Evolutionary conservation across 805 yeast species (phyloP).

Genomic region (Candida palmyrensis): DNA sequence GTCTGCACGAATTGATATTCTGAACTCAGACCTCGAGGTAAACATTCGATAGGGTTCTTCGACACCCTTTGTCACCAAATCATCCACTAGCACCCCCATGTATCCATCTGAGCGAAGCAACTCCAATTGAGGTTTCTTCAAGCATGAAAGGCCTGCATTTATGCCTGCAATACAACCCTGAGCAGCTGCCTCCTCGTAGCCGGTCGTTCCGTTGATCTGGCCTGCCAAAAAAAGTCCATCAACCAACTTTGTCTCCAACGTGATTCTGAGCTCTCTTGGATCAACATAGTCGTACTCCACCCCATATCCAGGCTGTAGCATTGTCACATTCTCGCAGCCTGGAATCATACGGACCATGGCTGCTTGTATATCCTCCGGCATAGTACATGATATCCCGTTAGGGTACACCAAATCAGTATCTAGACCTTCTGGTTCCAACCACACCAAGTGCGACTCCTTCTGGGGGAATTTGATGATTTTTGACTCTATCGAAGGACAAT

Average conservation of each 20-base stretch:
- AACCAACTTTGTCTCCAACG: constrained; percentile 77
- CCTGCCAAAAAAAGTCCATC: constrained; percentile 87
- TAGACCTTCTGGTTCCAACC: constrained; percentile 97
- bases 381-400: constrained; percentile 91
- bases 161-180: constrained; percentile 96
- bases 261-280: constrained; percentile 76
- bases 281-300: constrained; percentile 96
- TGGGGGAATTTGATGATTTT: constrained; percentile 78
- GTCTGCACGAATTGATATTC: constrained; percentile 86
- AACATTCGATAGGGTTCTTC: constrained; percentile 98
- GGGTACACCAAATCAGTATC: constrained; percentile 88
- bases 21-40: constrained; percentile 90
- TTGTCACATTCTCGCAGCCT: constrained; percentile 83
- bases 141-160: constrained; percentile 71
- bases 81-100: constrained; percentile 90
- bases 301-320: constrained; percentile 97
- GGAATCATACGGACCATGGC: constrained; percentile 71
- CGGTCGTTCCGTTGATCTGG: constrained; percentile 97
- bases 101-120: constrained; percentile 80
- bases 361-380: constrained; percentile 91
- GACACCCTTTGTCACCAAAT: constrained; percentile 90
- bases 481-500: constrained; percentile 95
- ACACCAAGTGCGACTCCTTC: constrained; percentile 71
- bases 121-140: constrained; percentile 40
- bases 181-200: constrained; percentile 98